phyloP scores from a whole-genome alignment of 345 rosid genomes.

The Capsella bursapastoris region DNA sequence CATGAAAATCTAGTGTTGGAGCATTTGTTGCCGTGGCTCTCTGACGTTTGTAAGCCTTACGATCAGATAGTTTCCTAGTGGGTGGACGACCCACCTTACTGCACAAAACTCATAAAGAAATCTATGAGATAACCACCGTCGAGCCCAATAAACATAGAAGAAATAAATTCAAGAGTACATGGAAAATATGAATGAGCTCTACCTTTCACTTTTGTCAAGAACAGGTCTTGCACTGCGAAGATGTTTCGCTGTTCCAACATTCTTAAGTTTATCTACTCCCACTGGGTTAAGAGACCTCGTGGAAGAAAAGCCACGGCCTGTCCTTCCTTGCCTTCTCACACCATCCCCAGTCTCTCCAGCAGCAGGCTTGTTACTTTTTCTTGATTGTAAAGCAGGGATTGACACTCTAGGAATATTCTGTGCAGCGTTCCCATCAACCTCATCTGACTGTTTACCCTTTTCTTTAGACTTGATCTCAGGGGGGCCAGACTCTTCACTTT shows the following conservation, averaged over 20 bases:
- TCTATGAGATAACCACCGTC: slow-evolving; percentile 30
- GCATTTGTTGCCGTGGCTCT: slow-evolving; percentile 60
- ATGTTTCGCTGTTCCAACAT: slow-evolving; percentile 85
- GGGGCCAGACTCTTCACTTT: slow-evolving; percentile 89
- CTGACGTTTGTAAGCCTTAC: slow-evolving; percentile 81
- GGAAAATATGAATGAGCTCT: slow-evolving; percentile 33
- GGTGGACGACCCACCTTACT: slow-evolving; percentile 95
- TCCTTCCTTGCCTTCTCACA: slow-evolving; percentile 85
- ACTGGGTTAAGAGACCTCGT: slow-evolving; percentile 67
- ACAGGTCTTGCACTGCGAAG: slow-evolving; percentile 73
- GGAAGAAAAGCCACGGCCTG: slow-evolving; percentile 69
- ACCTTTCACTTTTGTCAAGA: slow-evolving; percentile 84
- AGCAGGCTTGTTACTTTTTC: slow-evolving; percentile 74
- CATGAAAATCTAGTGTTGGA: slow-evolving; percentile 73
- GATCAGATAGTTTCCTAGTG: slow-evolving; percentile 88
- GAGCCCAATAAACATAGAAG: slow-evolving; percentile 22
- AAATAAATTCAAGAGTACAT: not conserved
- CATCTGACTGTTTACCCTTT: slow-evolving; percentile 73
- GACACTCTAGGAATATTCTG: slow-evolving; percentile 71
- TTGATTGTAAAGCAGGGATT: slow-evolving; percentile 56
- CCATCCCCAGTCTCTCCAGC: slow-evolving; percentile 76
- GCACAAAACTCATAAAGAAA: slow-evolving; percentile 47
- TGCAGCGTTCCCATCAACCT: slow-evolving; percentile 73
- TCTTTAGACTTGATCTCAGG: slow-evolving; percentile 78
- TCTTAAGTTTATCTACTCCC: slow-evolving; percentile 65